Percentiles rank a stretch among this genome's conserved stretches.
Conservation (phyloP, 2,329 filamentous ascomycete species). For the Diaporthe ampelina region DNA sequence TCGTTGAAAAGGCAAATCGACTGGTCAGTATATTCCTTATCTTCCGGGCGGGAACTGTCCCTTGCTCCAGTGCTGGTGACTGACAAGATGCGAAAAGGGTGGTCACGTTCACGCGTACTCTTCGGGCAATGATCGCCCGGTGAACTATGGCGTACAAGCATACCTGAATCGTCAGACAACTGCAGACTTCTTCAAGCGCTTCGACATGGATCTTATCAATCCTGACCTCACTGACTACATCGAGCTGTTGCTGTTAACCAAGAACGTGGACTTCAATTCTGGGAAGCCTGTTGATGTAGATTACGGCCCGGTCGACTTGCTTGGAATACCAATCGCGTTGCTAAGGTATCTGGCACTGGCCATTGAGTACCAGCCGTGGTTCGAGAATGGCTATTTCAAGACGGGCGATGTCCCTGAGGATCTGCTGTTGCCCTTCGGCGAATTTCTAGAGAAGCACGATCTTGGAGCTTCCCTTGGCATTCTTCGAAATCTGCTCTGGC, state of each 20-base stretch:
- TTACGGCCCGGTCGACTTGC: constrained; percentile 47
- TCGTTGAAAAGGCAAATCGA: constrained; percentile 41
- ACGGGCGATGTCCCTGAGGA: constrained; percentile 29
- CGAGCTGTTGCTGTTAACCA: constrained; percentile 17
- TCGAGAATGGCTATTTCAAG: constrained; percentile 29
- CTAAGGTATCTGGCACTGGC: constrained; percentile 20
- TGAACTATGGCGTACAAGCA: constrained; percentile 52
- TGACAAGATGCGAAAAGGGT: constrained; percentile 5
- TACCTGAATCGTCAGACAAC: constrained; percentile 49
- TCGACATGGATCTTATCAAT: constrained; percentile 51
- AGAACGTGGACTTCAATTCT: constrained; percentile 25
- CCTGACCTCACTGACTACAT: constrained; percentile 39
- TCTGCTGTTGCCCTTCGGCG: constrained; percentile 23
- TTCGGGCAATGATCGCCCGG: constrained; percentile 49
- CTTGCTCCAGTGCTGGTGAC: not conserved
- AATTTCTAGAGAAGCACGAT: constrained; percentile 34
- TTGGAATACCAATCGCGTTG: constrained; percentile 50
- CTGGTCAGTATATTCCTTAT: not conserved
- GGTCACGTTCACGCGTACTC: constrained; percentile 62
- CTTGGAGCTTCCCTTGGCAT: constrained; percentile 26
- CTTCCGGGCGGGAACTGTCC: no score
- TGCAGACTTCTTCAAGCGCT: constrained; percentile 56
- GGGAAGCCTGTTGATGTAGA: constrained; percentile 33
- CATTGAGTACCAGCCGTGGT: constrained; percentile 24
- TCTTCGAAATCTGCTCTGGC: constrained; percentile 27